Conservation (phyloP, 768 basidiomycete species). For the Auriscalpium vulgare region DNA sequence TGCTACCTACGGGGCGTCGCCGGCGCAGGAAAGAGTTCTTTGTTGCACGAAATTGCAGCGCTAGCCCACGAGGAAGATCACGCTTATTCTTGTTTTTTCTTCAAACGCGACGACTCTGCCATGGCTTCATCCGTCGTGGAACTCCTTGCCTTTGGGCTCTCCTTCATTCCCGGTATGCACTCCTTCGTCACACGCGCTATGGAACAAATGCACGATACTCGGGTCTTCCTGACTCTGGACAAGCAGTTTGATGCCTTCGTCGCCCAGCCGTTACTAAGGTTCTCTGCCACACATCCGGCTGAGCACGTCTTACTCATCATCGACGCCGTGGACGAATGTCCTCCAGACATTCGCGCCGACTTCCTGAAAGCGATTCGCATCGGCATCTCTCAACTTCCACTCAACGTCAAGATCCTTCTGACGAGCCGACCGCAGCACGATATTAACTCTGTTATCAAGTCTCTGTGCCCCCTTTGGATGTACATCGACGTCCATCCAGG, state of each 20-base stretch:
- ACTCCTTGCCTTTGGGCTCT: constrained; percentile 12
- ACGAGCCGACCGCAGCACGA: constrained; percentile 13
- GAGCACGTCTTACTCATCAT: constrained; percentile 9
- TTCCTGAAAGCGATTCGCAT: constrained; percentile 2
- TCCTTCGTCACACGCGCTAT: constrained; percentile 2
- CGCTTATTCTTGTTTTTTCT: constrained; percentile 15
- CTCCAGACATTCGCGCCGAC: constrained; percentile 1
- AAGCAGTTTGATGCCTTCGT: constrained; percentile 13
- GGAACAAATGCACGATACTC: constrained; percentile 1
- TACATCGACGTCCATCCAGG: not conserved
- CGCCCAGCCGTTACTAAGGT: constrained; percentile 4
- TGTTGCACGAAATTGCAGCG: constrained; percentile 12
- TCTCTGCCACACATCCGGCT: not conserved
- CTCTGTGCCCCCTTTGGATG: not conserved
- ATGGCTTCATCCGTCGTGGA: constrained; percentile 8
- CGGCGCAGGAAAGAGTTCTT: constrained; percentile 16
- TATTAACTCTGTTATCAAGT: not conserved
- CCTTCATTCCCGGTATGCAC: constrained; percentile 8
- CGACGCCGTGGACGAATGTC: constrained; percentile 16
- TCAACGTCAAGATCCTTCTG: constrained; percentile 10
- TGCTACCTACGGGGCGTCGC: constrained; percentile 15
- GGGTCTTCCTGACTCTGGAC: constrained; percentile 3
- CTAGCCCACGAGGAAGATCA: constrained; percentile 5
- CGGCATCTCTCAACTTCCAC: constrained; percentile 2
- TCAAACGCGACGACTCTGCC: constrained; percentile 5